These are phyloP conservation scores for Actinomucor elegans DNA, from an alignment of 371 early-diverging fungal species.

Conservation along the genomic window DNA sequence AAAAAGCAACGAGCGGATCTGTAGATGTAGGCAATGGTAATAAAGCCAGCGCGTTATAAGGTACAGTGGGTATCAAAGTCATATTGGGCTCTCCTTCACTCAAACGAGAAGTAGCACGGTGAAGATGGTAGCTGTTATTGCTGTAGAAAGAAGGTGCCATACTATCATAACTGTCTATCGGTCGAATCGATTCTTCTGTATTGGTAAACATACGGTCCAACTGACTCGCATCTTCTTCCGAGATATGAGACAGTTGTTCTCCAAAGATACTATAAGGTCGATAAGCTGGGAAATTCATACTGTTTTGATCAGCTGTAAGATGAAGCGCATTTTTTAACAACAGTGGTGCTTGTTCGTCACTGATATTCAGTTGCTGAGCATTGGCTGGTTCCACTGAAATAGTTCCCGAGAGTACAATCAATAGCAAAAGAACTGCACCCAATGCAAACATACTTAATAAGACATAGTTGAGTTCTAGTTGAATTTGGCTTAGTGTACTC, in stretches of 20 bases:
- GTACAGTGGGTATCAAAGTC: constrained; percentile 12
- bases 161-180: constrained; percentile 21
- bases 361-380: constrained; percentile 21
- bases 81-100: background rate
- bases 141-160: constrained; percentile 19
- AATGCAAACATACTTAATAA: constrained; percentile 1
- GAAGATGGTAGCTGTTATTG: background rate
- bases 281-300: constrained; percentile 20
- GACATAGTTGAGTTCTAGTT: constrained; percentile 2
- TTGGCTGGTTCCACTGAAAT: constrained; percentile 12
- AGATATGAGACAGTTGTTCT: constrained; percentile 45
- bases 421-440: constrained; percentile 6
- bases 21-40: constrained; percentile 29
- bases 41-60: constrained; percentile 32
- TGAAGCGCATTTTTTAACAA: constrained; percentile 34
- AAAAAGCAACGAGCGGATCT: constrained; percentile 28
- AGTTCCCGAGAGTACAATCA: constrained; percentile 7
- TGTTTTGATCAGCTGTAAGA: constrained; percentile 18
- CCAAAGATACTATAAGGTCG: constrained; percentile 50
- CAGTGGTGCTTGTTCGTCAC: constrained; percentile 32
- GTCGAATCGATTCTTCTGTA: constrained; percentile 19
- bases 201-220: constrained; percentile 28
- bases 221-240: constrained; percentile 40
- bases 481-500: background rate
- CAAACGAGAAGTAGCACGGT: background rate